Conservation (phyloP, 2,329 filamentous ascomycete genomes). For the Cladosporium sp. region DNA sequence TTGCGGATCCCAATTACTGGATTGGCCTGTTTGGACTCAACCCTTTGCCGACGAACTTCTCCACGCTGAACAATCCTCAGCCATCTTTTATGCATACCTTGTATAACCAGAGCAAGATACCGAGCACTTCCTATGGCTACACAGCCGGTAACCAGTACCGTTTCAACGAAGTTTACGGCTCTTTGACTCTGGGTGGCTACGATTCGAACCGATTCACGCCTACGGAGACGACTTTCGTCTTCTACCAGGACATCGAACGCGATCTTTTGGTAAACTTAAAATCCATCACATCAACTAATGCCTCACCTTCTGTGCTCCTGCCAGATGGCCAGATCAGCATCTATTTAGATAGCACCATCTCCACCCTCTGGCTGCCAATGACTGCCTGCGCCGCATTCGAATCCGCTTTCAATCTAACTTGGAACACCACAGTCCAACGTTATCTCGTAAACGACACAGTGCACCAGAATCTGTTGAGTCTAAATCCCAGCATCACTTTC, state of each 20-base stretch:
- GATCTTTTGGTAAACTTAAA: constrained; percentile 33
- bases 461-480: constrained; percentile 22
- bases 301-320: constrained; percentile 22
- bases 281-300: constrained; percentile 24
- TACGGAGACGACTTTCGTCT: constrained; percentile 30
- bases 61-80: constrained; percentile 31
- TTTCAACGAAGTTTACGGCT: constrained; percentile 33
- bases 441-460: constrained; percentile 34
- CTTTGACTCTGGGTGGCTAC: constrained; percentile 37
- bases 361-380: constrained; percentile 60
- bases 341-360: constrained; percentile 61
- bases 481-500: constrained; percentile 33
- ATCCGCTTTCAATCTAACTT: constrained; percentile 32
- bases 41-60: constrained; percentile 34
- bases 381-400: constrained; percentile 35
- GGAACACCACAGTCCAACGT: constrained; percentile 23
- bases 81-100: constrained; percentile 32
- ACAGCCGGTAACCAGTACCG: constrained; percentile 37
- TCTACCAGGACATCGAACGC: constrained; percentile 29
- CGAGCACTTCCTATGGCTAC: constrained; percentile 34
- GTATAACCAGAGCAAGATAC: constrained; percentile 30
- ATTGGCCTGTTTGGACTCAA: constrained; percentile 33
- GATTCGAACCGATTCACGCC: constrained; percentile 33
- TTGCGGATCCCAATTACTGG: constrained; percentile 27
- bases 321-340: constrained; percentile 35